phyloP scores from a whole-genome alignment of 345 rosid genomes.

The Citrus sinensis region DVS_A1.0 CM039161.1:21177001-21177500 shows the following conservation, averaged over 20 bases:
- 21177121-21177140: neutral
- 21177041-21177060: neutral
- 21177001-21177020: neutral
- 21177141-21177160: slow-evolving; percentile 7
- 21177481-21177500: neutral
- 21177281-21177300: neutral
- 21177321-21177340: slow-evolving; percentile 12
- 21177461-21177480: neutral
- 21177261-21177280: slow-evolving; percentile 11
- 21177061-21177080: neutral
- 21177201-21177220: slow-evolving; percentile 11
- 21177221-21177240: slow-evolving; percentile 16
- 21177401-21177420: neutral
- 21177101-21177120: neutral
- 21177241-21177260: slow-evolving; percentile 26
- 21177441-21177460: neutral
- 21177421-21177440: neutral
- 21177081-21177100: neutral
- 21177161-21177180: neutral
- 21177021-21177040: neutral
- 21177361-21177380: slow-evolving; percentile 10
- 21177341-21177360: neutral
- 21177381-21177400: neutral
- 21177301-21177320: neutral
- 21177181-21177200: neutral